Evolutionary conservation across 306 rosid species (phyloP), one percentile per base, ranked within the genome.

Genomic region (Lathyrus sativus): DNA sequence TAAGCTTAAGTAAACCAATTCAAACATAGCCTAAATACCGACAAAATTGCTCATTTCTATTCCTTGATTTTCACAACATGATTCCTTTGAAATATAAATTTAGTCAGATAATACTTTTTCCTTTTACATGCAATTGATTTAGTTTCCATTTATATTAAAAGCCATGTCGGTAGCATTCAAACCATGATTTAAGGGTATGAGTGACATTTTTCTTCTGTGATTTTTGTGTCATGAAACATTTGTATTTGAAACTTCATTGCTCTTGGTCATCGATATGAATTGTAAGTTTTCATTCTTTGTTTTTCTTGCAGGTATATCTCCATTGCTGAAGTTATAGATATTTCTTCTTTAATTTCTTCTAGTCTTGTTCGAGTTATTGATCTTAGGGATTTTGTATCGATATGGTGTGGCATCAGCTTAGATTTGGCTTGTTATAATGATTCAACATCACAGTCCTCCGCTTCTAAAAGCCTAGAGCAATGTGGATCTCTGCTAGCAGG

Each of bases 261-360:
- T 13, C 39, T 61, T 72, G 58, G 5, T 55, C 8, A 39, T 19
- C 22, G 53, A n/a, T 72, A 17, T 10, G 31, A 55, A 50, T 42
- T 13, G 45, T 57, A 48, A 58, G 10, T 44, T 68, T 73, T 9
- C 55, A 19, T 10, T 64, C 2, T 4, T 61, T 12, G 9, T 26
- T 71, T 74, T 62, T 69, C 54, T 74, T 77, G 59, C 89, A 87
- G 98, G 81, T 87, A 87, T 74, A 74, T 86, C 74, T 92, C 98
- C 68, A 85, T 91, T 76, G 87, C 87, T 17, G 89, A 91, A 62
- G 78, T 89, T 54, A 67, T 89, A 31, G 96, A 89, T 65, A 56
- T 91, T 74, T 82, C 97, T 8, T 67, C 91, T 1, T 60, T 87
- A 74, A 82, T 83, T 78, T 80, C 96, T 79, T 77, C 86, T 12